Base-by-base conservation (phyloP, 1,284 basidiomycete species). In the Tilletiaria anomala region DNA sequence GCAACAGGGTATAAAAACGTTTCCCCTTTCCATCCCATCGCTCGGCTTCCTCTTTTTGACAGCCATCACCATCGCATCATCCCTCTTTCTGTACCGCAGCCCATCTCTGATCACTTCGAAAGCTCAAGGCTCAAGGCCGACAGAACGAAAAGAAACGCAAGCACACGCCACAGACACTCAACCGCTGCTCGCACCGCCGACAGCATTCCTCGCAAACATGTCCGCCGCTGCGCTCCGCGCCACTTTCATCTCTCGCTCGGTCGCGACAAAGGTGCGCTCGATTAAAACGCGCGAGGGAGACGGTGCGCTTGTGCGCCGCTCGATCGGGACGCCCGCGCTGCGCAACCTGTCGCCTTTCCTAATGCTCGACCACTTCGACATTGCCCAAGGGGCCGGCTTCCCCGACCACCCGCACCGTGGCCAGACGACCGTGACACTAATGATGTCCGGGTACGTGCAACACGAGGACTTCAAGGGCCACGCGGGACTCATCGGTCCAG, bases 391-490 rank as follows among this genome's bases (percentile, higher is more conserved):
- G 11, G 67, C 70, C 15, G 73, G 73, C 1, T 76, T 76, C 56
- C 69, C 71, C 0, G 70, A 91, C 61, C 87, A 91, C 55, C 84
- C 86, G 2, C 86, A 91, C 65, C 74, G 86, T 22, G 88, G 87
- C 3, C 83, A 87, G 68, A 79, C 80, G 1, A 86, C 32, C 10
- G 41, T 43, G 12, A 43, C 41, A 2, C 31, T 37, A 4, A 36
- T 43, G 34, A 19, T 43, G 15, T 20, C 36, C 5, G 41, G 41
- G 5, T n/a, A 32, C 6, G 35, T 37, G 53, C 73, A 76, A 44
- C 89, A 96, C 60, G 89, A 96, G 69, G 91, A 96, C 66, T 91
- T 86, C 21, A 79, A 79, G 3, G 88, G 89, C 2, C 84, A 94
- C 68, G 75, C 46, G 45, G 71, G 57, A 2, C 54, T 48, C 6